Evolutionary conservation across 306 rosid genomes (phyloP), one percentile per base, ranked within the genome.

Genomic region (Ormosia emarginata): DNA sequence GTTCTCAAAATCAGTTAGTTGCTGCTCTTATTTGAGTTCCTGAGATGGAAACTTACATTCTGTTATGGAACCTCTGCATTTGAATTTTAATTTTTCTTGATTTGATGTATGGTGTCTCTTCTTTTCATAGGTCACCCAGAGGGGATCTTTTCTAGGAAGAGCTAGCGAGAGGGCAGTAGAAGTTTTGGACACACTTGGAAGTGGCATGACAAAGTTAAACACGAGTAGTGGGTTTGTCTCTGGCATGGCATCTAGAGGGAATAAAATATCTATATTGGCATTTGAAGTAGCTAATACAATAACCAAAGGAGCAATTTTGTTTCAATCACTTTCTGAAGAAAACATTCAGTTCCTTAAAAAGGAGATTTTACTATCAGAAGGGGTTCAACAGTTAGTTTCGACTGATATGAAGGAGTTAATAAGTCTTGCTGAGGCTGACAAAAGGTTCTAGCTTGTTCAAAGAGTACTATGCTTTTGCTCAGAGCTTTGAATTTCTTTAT

Each of bases 221-320:
- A 52, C 73, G 74, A 67, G 82, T 75, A 58, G 68, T 12, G 94
- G 95, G 41, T 86, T 93, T 85, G 79, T 67, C 74, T 52, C 93
- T 75, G 90, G 88, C 66, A 64, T 72, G 49, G 77, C 86, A 81
- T 82, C 94, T 56, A 87, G 85, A 81, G 94, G 94, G 75, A 79
- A 78, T 36, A 94, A 68, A 52, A 88, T 94, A 62, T 89, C 97
- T 55, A 91, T 96, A 57, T 56, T 96, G 84, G 92, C 98, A n/a
- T 96, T 94, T 87, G 99, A 96, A 90, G 97, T 96, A 58, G 99
- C 99, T 53, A 96, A 96, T 40, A 93, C 98, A 18, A 81, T 96
- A 80, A 86, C 87, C 86, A 96, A 90, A 90, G 97, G 93, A 29
- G 82, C 89, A 62, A 83, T 82, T 67, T 77, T 96, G 81, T 87